Evolutionary conservation across 1,284 basidiomycete genomes (phyloP), one percentile per base, ranked within the genome.

Genomic region (Takashimella koratensis): DNA sequence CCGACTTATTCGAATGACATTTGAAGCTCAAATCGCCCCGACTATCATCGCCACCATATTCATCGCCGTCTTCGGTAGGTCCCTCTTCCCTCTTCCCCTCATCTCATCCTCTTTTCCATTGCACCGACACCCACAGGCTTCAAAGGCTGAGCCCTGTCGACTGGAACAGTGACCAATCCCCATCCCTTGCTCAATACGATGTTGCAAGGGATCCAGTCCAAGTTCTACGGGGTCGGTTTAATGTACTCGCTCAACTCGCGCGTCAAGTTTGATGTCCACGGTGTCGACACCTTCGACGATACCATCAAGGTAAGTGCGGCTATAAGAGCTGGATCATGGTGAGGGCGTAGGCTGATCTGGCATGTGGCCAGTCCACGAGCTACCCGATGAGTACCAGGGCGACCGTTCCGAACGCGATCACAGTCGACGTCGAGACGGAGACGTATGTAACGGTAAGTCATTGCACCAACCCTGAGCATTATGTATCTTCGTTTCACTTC

Each of bases 11-110:
- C 54, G 67, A 45, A 44, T 71, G 43, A 65, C 62, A 3, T 62
- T 68, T 47, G 68, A 71, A 50, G 58, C 67, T 0, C 68, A 71
- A 57, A 43, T 67, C 1, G 63, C 62, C 2, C 64, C 66, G 6
- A 62, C 63, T 2, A 41, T 62, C 43, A 40, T 68, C 5, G 59
- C 66, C 47, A 42, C 65, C n/a, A 56, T 54, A 16, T 68, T 60
- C 44, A 22, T 65, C n/a, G 48, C 60, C 43, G 60, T 63, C n/a
- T 67, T 56, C 54, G 50, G 67, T 65, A 36, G 53, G 65, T 57
- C n/a, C n/a, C n/a, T n/a, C n/a, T n/a, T n/a, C n/a, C n/a, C n/a
- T n/a, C n/a, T n/a, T n/a, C n/a, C n/a, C n/a, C n/a, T n/a, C n/a
- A n/a, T n/a, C n/a, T n/a, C n/a, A n/a, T n/a, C n/a, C n/a, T n/a